Evolutionary conservation across 768 basidiomycete species (phyloP), one percentile per base, ranked within the genome.

Genomic region (Boletus sp.): DNA sequence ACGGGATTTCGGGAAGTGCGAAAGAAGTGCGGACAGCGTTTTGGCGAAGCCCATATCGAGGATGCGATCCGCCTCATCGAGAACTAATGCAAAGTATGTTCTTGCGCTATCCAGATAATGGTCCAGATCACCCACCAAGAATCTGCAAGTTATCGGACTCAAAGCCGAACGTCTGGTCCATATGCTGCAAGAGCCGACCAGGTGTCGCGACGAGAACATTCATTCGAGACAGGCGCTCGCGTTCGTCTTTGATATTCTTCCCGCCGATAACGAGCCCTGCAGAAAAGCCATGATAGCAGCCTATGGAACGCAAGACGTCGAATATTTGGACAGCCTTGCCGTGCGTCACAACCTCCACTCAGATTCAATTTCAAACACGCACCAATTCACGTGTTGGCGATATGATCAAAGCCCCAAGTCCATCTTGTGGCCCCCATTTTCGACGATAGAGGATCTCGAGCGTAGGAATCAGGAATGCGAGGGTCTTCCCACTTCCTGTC

Each of bases 131-230:
- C 90, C 57, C 62, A 92, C 94, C 89, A 18, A 99, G 82, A 33
- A 95, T 68, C 70, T 98, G 94, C n/a, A 99, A 75, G 67, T 93
- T 92, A 60, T 89, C 87, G 29, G 86, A 85, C 56, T 94, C 94
- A 60, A 99, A 97, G 1, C 95, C 95, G 52, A 94, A 83, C 4
- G 97, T 98, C 72, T 98, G 94, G 69, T 98, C 97, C 89, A 99
- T 90, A 71, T 99, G 97, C 65, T 99, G 97, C 45, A 99, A 76
- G 42, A 99, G 77, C 45, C 96, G 82, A 28, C 96, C 96, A 5
- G 96, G 96, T 5, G 96, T 98, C 2, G 96, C 96, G 15, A 99
- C 92, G n/a, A 99, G 82, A 56, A 99, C 97, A 65, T 99, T 99
- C 94, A 98, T 98, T 41, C 92, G 81, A 10, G 87, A 80, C 42